phyloP scores from a whole-genome alignment of 1,284 basidiomycete species.

The Sanguinoderma infundibulare region DNA sequence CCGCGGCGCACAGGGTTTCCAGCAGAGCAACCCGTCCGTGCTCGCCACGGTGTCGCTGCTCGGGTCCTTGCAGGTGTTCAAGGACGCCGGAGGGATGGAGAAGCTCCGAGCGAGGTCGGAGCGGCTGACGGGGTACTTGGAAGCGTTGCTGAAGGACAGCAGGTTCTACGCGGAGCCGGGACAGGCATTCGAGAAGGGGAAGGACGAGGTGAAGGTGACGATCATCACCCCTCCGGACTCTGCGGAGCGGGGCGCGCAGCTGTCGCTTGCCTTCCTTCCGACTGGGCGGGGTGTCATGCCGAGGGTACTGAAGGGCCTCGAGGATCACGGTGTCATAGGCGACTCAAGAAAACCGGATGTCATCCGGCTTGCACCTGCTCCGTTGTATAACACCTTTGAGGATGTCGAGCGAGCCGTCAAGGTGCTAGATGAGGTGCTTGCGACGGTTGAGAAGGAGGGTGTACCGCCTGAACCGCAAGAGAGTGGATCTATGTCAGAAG shows the following conservation, averaged over 20 bases:
- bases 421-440: constrained; percentile 64
- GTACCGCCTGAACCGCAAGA: constrained; percentile 5
- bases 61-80: constrained; percentile 83
- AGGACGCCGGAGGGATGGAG: constrained; percentile 75
- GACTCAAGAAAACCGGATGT: constrained; percentile 92
- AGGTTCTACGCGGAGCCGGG: constrained; percentile 60
- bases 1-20: constrained; percentile 91
- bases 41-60: constrained; percentile 81
- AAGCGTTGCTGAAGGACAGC: constrained; percentile 63
- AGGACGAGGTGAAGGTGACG: constrained; percentile 64
- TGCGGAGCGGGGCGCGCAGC: constrained; percentile 79
- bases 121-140: constrained; percentile 74
- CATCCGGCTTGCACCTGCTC: constrained; percentile 83
- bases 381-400: constrained; percentile 82
- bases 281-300: constrained; percentile 69
- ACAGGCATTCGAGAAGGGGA: constrained; percentile 37
- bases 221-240: constrained; percentile 84
- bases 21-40: constrained; percentile 92
- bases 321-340: constrained; percentile 79
- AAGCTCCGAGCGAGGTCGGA: constrained; percentile 73
- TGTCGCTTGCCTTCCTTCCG: constrained; percentile 83
- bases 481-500: not conserved
- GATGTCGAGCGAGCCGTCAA: constrained; percentile 76
- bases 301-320: constrained; percentile 64
- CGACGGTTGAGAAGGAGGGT: constrained; percentile 30